Evolutionary conservation across 1,284 basidiomycete species (phyloP), one percentile per base, ranked within the genome.

Genomic region (Fomitopsis palustris): DNA sequence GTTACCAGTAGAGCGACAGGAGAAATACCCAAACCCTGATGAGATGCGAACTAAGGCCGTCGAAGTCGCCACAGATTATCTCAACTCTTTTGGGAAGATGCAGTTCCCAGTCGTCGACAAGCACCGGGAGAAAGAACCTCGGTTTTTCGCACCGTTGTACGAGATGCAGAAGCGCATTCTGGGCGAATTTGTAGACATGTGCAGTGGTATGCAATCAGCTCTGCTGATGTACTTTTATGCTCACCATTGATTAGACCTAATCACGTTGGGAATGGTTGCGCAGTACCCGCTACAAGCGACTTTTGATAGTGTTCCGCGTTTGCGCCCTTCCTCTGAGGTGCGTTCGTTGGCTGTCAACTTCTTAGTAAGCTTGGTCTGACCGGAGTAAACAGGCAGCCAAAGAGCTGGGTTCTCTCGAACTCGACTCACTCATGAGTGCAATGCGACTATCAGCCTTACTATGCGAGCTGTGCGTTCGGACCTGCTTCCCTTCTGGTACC

Each of bases 391-490:
- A 52, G 47, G 17, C n/a, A 16, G 9, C 23, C 8, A 43, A 31
- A 33, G 25, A 35, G 9, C 1, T 9, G 17, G 29, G 25, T 4
- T 53, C 42, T 19, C 43, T 66, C 9, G 35, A 45, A 2, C 37
- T 66, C 8, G 45, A 39, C 14, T 72, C 70, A 54, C 63, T 72
- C 16, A 69, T 74, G 12, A 75, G 77, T 42, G 63, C 83, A 4
- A 74, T 80, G 14, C 67, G 77, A 3, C 76, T 89, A 55, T 69
- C 83, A 43, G 75, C 76, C 39, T 68, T 79, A 25, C 64, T 82
- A 14, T 64, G 81, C 19, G 75, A 82, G 27, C 67, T 82, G n/a
- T 63, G 81, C 14, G 69, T 76, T 38, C 74, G 72, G 53, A 68
- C 78, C 1, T 63, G 86, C 49, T 71, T 69, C 41, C 77, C 77